Base-by-base conservation (phyloP, 306 rosid genomes). In the Trifolium pratense region DNA sequence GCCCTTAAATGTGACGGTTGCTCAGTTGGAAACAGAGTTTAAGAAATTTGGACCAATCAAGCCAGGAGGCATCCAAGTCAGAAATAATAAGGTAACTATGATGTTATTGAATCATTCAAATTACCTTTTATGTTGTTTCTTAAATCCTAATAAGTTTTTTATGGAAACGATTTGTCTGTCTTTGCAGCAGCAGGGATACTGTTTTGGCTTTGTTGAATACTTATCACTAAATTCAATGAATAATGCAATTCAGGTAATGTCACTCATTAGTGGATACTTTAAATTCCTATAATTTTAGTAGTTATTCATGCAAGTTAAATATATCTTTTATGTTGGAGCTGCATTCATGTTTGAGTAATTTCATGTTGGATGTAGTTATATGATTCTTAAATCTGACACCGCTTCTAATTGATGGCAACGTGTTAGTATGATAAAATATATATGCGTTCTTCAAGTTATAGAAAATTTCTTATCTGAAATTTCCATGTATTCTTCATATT, bases 191-290 rank as follows among this genome's bases (percentile, higher is more conserved):
- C 93, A 90, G 82, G 93, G 91, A 56, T 83, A 86, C 83, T 90
- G 93, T 78, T 90, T 90, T 64, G 96, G 93, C 72, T 90, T 90
- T 85, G 90, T 90, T 59, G 96, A 90, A 80, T 90, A 88, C 81
- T 81, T 32, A 58, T 86, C 90, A 39, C 60, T 29, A 59, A 68
- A 76, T 71, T 86, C 96, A 42, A 83, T 90, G 92, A 82, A 85
- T 64, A 84, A 71, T 25, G 91, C 96, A 57, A 73, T 90, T 68
- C 87, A 88, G 91, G 96, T 90, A 62, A 72, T 56, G 18, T 59
- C 77, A n/a, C 34, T 57, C 64, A 26, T 55, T 46, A 11, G 36
- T 73, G 16, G n/a, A 76, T 53, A 55, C 62, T 66, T 60, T 25
- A 66, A 45, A 57, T 45, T 80, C 48, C 51, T 61, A 43, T 45